These are phyloP conservation scores for Trypanosomatidae sp. DNA, from an alignment of 208 protist species.

Conservation along the genomic window DNA sequence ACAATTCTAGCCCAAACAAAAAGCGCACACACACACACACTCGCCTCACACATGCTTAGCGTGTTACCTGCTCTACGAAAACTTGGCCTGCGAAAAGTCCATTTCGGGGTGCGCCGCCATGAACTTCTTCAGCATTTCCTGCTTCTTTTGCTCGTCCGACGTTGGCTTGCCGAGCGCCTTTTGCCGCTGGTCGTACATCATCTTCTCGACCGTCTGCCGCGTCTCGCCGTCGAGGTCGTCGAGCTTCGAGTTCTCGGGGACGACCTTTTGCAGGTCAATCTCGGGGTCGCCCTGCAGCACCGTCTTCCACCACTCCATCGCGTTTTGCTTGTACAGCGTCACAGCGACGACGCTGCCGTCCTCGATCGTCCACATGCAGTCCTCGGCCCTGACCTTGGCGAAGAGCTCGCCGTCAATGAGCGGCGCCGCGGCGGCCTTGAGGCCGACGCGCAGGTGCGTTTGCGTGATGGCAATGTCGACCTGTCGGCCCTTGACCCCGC, in stretches of 20 bases:
- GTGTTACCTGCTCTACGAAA: conserved; percentile 34
- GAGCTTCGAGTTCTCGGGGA: conserved; percentile 92
- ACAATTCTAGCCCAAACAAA: neutral
- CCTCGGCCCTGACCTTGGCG: conserved; percentile 52
- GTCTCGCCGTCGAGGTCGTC: conserved; percentile 91
- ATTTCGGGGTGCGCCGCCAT: conserved; percentile 92
- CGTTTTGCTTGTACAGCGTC: conserved; percentile 81
- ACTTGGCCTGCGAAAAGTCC: conserved; percentile 93
- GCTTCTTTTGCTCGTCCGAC: conserved; percentile 90
- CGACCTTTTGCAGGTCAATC: conserved; percentile 90
- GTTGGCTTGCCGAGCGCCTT: conserved; percentile 91
- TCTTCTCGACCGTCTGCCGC: conserved; percentile 92
- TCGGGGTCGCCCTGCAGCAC: conserved; percentile 75
- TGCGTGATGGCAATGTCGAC: conserved; percentile 61
- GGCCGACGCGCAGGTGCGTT: conserved; percentile 47
- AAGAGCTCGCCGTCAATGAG: conserved; percentile 81
- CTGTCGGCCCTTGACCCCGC: conserved; percentile 53
- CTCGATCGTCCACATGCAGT: conserved; percentile 90
- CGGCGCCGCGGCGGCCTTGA: conserved; percentile 62
- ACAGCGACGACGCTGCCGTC: conserved; percentile 77
- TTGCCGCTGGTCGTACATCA: conserved; percentile 94
- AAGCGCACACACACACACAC: neutral
- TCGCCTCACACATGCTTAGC: neutral
- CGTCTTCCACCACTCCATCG: conserved; percentile 91
- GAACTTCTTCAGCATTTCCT: conserved; percentile 90